Conservation (phyloP, 257 asterid genomes). For the Salvia rosmarinus region DNA sequence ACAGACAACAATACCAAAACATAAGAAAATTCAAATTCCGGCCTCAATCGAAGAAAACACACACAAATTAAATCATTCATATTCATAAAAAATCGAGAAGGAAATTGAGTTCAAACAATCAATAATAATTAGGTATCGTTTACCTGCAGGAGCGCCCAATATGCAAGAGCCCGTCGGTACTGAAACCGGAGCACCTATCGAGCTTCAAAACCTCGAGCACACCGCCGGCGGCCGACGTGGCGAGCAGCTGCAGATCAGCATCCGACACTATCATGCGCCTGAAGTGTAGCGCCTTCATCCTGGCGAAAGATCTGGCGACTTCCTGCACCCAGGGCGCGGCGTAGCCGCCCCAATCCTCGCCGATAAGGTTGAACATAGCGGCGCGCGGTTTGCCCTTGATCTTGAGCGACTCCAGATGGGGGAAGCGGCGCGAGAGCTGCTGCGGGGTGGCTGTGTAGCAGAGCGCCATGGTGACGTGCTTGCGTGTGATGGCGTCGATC, state of each 20-base stretch:
- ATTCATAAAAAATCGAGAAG: not conserved
- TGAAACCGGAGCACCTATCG: constrained; percentile 77
- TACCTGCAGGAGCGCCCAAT: constrained; percentile 71
- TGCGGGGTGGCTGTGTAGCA: constrained; percentile 69
- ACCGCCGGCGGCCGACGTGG: constrained; percentile 39
- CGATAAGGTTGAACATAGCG: constrained; percentile 76
- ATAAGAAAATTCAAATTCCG: not conserved
- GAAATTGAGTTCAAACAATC: not conserved
- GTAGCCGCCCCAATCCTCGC: constrained; percentile 87
- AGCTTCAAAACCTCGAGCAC: constrained; percentile 61
- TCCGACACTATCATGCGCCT: constrained; percentile 77
- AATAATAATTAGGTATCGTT: not conserved
- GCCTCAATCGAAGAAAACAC: not conserved
- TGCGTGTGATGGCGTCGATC: constrained; percentile 67
- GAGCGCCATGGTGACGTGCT: constrained; percentile 72
- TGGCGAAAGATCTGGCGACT: constrained; percentile 40
- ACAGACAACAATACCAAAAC: not conserved
- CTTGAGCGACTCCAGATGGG: constrained; percentile 66
- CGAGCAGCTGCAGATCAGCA: constrained; percentile 63
- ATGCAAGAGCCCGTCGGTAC: constrained; percentile 62
- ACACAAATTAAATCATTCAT: not conserved
- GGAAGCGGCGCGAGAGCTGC: constrained; percentile 59
- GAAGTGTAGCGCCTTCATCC: constrained; percentile 60
- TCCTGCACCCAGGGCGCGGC: constrained; percentile 73
- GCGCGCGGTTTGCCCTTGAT: constrained; percentile 90